Conservation (phyloP, 192 early-diverging fungal genomes). For the Coemansia sp. region DNA sequence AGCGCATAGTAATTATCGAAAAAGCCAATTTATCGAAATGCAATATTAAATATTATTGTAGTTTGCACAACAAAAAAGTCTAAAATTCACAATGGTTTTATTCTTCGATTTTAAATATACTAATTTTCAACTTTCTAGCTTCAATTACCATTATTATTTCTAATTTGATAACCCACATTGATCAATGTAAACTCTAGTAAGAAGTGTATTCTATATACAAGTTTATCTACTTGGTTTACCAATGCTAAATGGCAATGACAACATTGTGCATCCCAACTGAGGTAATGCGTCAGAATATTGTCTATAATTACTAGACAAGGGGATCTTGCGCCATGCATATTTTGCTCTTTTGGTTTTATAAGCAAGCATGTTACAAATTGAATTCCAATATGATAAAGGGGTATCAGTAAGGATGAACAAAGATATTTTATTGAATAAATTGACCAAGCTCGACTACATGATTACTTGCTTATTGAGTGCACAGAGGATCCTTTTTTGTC, state of each 20-base stretch:
- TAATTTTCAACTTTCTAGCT: neutral
- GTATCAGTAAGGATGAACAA: too few relatives aligned
- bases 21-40: too few relatives aligned
- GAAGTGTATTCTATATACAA: too few relatives aligned
- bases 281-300: neutral
- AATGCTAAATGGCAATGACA: neutral
- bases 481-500: slow-evolving; percentile 44
- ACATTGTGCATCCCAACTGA: neutral
- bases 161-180: too few relatives aligned
- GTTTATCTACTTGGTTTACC: too few relatives aligned
- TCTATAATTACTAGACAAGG: neutral
- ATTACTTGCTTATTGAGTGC: slow-evolving; percentile 18
- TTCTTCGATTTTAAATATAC: neutral
- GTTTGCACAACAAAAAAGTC: too few relatives aligned
- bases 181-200: too few relatives aligned
- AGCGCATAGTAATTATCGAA: too few relatives aligned
- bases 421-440: too few relatives aligned
- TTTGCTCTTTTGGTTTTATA: neutral
- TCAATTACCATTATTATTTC: neutral
- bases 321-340: slow-evolving; percentile 2
- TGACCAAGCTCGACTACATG: neutral
- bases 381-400: too few relatives aligned
- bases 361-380: neutral
- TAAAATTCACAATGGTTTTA: too few relatives aligned
- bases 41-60: too few relatives aligned